phyloP scores from a whole-genome alignment of 257 asterid genomes.

The Gentiana straminea region DNA sequence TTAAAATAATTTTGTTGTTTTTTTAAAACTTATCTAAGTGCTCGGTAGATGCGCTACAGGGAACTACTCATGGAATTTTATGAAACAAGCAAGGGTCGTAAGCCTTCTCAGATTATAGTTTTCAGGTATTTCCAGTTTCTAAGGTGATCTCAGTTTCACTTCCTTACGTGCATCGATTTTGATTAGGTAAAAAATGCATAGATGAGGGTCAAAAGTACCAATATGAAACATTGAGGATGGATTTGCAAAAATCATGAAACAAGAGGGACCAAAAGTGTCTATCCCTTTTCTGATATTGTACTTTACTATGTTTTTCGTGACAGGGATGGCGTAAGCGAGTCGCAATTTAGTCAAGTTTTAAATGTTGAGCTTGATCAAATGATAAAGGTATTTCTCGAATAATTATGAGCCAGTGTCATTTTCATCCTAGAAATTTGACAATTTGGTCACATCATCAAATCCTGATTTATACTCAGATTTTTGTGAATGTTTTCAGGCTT shows the following conservation, averaged over 20 bases:
- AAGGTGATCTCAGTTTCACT: not conserved
- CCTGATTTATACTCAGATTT: not conserved
- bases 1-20: conserved; percentile 3
- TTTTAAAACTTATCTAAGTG: conserved; percentile 1
- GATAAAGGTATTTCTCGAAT: conserved; percentile 52
- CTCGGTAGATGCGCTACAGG: conserved; percentile 35
- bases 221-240: no score
- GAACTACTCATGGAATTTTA: conserved; percentile 84
- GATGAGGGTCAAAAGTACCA: no score
- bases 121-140: conserved; percentile 49
- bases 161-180: no score
- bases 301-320: conserved; percentile 2
- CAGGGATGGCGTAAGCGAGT: conserved; percentile 98
- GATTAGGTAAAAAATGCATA: no score
- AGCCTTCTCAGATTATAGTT: conserved; percentile 74
- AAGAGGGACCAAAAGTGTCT: no score
- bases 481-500: conserved; percentile 42
- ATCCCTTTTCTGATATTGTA: no score
- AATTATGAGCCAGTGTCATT: not conserved
- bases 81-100: conserved; percentile 52
- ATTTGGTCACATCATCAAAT: not conserved
- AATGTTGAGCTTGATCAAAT: conserved; percentile 75
- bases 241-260: no score
- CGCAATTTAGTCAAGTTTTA: conserved; percentile 76
- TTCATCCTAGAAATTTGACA: not conserved